Evolutionary conservation across 768 basidiomycete genomes (phyloP).

Genomic region (Roridomyces roridus): DNA sequence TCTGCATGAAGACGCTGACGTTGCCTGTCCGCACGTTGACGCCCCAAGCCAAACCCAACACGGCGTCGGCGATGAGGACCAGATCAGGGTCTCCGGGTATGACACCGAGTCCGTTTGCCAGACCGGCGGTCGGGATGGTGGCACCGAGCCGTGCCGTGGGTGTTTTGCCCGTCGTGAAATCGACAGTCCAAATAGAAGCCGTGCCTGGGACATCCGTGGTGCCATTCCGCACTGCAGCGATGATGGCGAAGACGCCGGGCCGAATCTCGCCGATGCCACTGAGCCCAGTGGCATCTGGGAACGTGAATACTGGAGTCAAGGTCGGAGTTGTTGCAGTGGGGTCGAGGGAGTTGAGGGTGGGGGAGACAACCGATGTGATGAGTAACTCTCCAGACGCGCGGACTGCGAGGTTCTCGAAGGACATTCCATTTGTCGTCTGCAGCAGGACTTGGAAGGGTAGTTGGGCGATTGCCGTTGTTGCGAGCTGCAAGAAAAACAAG

Average conservation of each 20-base stretch:
- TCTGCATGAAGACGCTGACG: not conserved
- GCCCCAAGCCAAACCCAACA: not conserved
- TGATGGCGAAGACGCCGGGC: not conserved
- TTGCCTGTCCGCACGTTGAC: constrained; percentile 1
- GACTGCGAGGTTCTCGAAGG: not conserved
- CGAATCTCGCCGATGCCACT: not conserved
- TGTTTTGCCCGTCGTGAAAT: not conserved
- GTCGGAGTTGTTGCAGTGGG: not conserved
- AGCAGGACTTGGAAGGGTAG: not conserved
- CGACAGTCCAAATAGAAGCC: not conserved
- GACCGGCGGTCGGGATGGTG: not conserved
- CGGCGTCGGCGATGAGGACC: constrained; percentile 5
- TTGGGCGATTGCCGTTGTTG: not conserved
- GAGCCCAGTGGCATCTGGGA: not conserved
- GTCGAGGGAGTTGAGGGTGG: not conserved
- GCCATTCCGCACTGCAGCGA: not conserved
- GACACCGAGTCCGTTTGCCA: not conserved
- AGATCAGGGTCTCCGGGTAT: constrained; percentile 2
- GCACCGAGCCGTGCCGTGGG: not conserved
- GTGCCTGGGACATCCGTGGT: not conserved
- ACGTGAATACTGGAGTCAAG: not conserved
- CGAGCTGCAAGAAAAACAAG: not conserved
- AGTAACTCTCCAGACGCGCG: not conserved
- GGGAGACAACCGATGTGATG: not conserved
- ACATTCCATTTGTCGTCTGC: not conserved